Conservation (phyloP, 495 filamentous ascomycete genomes). For the Aspergillus saccharolyticus region DNA sequence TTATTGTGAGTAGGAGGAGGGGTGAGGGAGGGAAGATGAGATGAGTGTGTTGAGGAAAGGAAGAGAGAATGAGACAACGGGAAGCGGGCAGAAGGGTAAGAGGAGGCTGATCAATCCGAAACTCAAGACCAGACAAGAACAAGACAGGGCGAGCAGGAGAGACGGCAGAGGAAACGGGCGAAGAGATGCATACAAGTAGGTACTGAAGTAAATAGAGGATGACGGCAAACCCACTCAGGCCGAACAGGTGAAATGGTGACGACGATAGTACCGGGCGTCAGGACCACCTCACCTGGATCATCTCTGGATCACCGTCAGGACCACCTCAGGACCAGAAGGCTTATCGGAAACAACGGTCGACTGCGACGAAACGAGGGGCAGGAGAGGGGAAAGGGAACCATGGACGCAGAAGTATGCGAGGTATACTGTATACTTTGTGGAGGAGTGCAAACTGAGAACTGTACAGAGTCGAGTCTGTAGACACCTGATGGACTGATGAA, state of each 20-base stretch:
- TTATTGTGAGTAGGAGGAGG: too few species aligned
- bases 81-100: neutral
- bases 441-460: too few species aligned
- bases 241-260: constrained; percentile 14
- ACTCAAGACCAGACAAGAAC: neutral
- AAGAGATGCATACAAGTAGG: constrained; percentile 6
- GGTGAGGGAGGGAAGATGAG: neutral
- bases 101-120: constrained; percentile 1
- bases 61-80: constrained; percentile 7
- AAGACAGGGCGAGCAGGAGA: neutral
- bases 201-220: constrained; percentile 6
- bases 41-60: too few species aligned
- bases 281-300: neutral
- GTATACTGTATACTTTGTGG: constrained; percentile 1
- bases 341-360: constrained; percentile 26
- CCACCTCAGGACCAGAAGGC: constrained; percentile 4
- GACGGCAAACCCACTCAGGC: constrained; percentile 16
- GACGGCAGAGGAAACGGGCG: neutral
- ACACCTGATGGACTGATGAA: neutral
- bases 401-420: constrained; percentile 1
- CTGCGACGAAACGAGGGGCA: constrained; percentile 22
- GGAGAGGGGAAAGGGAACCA: constrained; percentile 12
- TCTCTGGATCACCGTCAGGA: neutral
- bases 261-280: constrained; percentile 11
- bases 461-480: too few species aligned